Base-by-base conservation (phyloP, 2,329 filamentous ascomycete genomes). In the Arthrobotrys sphaeroides region DNA sequence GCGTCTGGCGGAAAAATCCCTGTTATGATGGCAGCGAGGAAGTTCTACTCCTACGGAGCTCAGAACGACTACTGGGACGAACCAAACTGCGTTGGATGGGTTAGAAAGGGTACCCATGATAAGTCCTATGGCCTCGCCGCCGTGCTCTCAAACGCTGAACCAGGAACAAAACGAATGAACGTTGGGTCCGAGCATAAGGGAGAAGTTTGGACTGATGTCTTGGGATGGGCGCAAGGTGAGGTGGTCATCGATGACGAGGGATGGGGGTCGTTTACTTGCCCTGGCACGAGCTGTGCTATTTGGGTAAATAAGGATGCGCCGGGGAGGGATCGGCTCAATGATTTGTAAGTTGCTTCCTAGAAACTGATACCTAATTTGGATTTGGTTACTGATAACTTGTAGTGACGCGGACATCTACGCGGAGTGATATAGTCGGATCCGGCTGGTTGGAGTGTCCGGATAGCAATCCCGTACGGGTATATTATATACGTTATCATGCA, bases 51-150 rank as follows among this genome's bases (percentile, higher is more conserved):
- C 0, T 90, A 91, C 77, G 90, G 90, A 5, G 82, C 84, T 22
- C 89, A 91, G 80, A 82, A 85, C 43, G 86, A 91, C 78, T 91
- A 90, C 79, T 89, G 89, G 77, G 86, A 90, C 78, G 82, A 84
- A 7, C 82, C 85, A 10, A 86, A 87, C 62, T 90, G 88, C 80
- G 85, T 91, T 64, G 89, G 89, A 60, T 89, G 86, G 83, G 86
- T 88, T 40, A 83, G 87, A 6, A 82, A 83, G 47, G 86, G 86
- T 12, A 84, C 83, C 0, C 82, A 82, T 79, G 84, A 85, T 73
- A 81, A 82, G 70, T 59, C 83, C 31, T 84, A 80, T 16, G 87
- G 87, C 0, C 83, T 88, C 38, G 87, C 87, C 10, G 87, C 86
- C 18, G 82, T 90, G 5, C 84, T 90, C 82, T 88, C 85, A 45